phyloP scores from a whole-genome alignment of 805 yeast species.

The Metschnikowia kofuensis region DNA sequence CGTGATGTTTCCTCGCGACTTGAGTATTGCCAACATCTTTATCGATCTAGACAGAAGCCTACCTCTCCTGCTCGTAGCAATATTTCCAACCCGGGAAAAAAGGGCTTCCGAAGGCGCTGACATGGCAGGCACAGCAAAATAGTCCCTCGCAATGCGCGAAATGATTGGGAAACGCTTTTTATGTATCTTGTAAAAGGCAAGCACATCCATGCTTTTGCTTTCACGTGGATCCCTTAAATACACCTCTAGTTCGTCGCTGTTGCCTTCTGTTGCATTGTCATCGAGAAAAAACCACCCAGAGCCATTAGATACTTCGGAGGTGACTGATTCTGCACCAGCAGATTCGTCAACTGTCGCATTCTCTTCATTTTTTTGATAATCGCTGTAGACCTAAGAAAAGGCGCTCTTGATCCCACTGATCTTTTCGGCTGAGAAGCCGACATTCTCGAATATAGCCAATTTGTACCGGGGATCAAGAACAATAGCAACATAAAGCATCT shows the following conservation, averaged over 20 bases:
- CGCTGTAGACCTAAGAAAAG: neutral
- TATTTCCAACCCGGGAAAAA: neutral
- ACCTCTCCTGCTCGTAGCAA: neutral
- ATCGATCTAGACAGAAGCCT: neutral
- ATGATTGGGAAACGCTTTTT: neutral
- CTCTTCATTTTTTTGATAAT: neutral
- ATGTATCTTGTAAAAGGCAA: neutral
- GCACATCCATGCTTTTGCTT: neutral
- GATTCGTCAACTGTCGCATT: neutral
- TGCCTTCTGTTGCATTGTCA: too few species aligned
- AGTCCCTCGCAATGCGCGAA: slow-evolving; percentile 1
- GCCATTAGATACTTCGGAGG: too few species aligned
- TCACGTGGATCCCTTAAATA: neutral
- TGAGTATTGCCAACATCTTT: neutral
- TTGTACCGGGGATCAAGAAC: slow-evolving; percentile 3
- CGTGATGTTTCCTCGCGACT: neutral
- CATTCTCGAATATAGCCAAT: neutral
- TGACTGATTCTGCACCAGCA: too few species aligned
- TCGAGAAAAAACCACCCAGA: too few species aligned
- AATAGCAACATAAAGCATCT: slow-evolving; percentile 1
- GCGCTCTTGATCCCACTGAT: neutral
- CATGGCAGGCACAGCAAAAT: slow-evolving; percentile 1
- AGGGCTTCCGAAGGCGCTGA: slow-evolving; percentile 1
- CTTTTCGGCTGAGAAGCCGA: neutral
- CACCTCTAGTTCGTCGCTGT: neutral